Evolutionary conservation across 495 filamentous ascomycete species (phyloP).

Genomic region (Chaetomidium leptoderma): DNA sequence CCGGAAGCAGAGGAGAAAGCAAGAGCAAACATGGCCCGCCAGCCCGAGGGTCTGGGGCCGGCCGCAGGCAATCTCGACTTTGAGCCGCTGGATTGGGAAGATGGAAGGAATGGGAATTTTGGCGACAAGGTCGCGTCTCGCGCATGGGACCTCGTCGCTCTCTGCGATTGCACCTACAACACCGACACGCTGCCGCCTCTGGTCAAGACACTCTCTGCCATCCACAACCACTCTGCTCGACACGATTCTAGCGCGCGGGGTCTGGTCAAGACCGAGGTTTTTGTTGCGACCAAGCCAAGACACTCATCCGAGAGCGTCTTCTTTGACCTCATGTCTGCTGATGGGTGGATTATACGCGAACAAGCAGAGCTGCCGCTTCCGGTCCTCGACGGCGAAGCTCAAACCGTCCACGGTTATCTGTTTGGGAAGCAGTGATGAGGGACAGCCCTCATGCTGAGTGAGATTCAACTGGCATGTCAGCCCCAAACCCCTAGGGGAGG

Average conservation of each 20-base stretch:
- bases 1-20: constrained; percentile 61
- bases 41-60: constrained; percentile 10
- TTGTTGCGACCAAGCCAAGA: constrained; percentile 78
- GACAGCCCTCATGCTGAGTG: background rate
- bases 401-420: constrained; percentile 60
- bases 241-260: background rate
- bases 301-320: constrained; percentile 78
- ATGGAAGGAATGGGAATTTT: constrained; percentile 36
- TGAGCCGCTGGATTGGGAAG: constrained; percentile 70
- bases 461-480: background rate
- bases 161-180: constrained; percentile 97
- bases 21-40: constrained; percentile 40
- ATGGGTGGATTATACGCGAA: constrained; percentile 50
- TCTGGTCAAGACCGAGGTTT: constrained; percentile 38
- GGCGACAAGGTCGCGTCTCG: constrained; percentile 35
- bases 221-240: constrained; percentile 36
- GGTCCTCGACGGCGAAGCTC: constrained; percentile 51
- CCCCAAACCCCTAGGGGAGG: too few relatives aligned
- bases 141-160: constrained; percentile 65
- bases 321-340: constrained; percentile 67
- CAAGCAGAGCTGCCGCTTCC: constrained; percentile 52
- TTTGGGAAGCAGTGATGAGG: constrained; percentile 32
- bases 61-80: constrained; percentile 38
- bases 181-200: constrained; percentile 71
- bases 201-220: constrained; percentile 59